These are phyloP conservation scores for Epichloe sylvatica DNA, from an alignment of 2,329 filamentous ascomycete genomes.

Conservation along the genomic window DNA sequence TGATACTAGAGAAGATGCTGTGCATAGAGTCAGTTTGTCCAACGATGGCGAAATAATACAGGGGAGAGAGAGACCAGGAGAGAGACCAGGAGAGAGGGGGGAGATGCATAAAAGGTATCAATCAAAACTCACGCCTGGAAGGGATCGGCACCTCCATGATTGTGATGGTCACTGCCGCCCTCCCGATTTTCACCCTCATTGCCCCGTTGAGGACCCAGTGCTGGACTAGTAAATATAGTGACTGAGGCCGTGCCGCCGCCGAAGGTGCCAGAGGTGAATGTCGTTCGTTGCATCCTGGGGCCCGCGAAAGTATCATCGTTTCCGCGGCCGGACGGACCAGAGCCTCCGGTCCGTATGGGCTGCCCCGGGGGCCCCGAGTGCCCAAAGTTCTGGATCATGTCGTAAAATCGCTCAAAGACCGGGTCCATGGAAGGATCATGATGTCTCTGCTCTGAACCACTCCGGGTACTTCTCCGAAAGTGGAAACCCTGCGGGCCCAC, in stretches of 20 bases:
- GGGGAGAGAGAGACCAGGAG: not conserved
- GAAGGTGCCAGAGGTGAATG: slow-evolving; percentile 23
- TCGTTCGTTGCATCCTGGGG: slow-evolving; percentile 22
- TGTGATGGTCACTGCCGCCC: not conserved
- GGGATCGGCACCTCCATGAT: slow-evolving; percentile 16
- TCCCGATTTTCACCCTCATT: not conserved
- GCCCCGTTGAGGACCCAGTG: slow-evolving; percentile 8
- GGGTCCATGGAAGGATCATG: slow-evolving; percentile 22
- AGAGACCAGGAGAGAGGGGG: not conserved
- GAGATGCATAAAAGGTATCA: not conserved
- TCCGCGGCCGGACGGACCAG: not conserved
- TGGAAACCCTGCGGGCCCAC: slow-evolving; percentile 29
- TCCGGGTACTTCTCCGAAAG: slow-evolving; percentile 23
- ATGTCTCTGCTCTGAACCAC: slow-evolving; percentile 13
- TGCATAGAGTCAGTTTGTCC: slow-evolving; percentile 2
- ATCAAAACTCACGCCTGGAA: slow-evolving; percentile 34
- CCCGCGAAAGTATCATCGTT: not conserved
- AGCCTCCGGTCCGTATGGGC: slow-evolving; percentile 1
- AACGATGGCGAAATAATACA: not conserved
- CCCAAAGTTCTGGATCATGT: slow-evolving; percentile 29
- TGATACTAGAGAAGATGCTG: slow-evolving; percentile 34
- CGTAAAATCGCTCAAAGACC: slow-evolving; percentile 28
- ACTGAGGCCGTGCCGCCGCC: slow-evolving; percentile 32
- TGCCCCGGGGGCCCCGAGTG: not conserved
- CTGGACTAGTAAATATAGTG: slow-evolving; percentile 31